Conservation (phyloP, 2,329 filamentous ascomycete species). For the Pseudocercospora fuligena region DNA sequence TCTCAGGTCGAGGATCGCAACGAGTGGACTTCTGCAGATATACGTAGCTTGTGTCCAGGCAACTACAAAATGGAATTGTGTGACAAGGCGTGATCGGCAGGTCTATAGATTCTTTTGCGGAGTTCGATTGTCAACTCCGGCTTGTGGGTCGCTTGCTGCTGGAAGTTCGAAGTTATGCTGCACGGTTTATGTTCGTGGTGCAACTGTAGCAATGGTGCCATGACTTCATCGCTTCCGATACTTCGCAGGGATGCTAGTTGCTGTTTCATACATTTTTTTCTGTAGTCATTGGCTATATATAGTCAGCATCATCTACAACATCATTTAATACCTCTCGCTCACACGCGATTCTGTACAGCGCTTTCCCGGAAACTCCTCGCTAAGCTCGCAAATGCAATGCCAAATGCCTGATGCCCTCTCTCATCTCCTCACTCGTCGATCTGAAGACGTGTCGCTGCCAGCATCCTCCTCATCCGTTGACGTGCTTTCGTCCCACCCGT, state of each 20-base stretch:
- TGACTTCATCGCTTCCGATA: no score
- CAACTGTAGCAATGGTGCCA: background rate
- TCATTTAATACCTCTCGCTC: background rate
- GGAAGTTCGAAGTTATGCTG: no score
- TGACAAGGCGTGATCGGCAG: background rate
- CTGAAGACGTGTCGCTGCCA: constrained; percentile 17
- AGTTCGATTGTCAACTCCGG: background rate
- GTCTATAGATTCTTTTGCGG: background rate
- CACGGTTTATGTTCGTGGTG: background rate
- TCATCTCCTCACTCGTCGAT: background rate
- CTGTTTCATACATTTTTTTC: background rate
- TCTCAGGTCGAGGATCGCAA: background rate
- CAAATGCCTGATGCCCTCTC: background rate
- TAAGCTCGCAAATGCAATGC: constrained; percentile 9
- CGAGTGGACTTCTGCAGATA: background rate
- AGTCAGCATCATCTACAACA: constrained; percentile 6
- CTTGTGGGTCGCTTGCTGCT: background rate
- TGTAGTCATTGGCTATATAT: background rate
- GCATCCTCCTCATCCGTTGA: constrained; percentile 52
- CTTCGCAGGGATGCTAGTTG: background rate
- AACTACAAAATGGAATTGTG: background rate
- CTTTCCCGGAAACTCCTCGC: constrained; percentile 14
- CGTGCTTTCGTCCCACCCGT: constrained; percentile 57
- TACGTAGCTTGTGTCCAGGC: background rate
- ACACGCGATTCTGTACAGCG: constrained; percentile 15